phyloP scores from a whole-genome alignment of 352 stramenopile species.

The Phytophthora agathidicida region DNA sequence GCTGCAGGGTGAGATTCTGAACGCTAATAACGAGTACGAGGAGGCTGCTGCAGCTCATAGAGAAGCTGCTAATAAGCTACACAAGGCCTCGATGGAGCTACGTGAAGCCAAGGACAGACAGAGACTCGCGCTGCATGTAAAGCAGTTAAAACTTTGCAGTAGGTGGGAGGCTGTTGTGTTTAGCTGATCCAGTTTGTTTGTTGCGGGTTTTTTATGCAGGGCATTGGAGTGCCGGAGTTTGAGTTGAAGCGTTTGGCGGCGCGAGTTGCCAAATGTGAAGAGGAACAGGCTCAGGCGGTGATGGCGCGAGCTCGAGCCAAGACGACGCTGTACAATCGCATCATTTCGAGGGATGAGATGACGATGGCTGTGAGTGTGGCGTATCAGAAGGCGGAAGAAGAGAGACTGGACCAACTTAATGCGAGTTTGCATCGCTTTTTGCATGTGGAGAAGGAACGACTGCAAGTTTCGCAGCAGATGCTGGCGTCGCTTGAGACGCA shows the following conservation, averaged over 20 bases:
- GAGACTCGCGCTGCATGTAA: slow-evolving; percentile 68
- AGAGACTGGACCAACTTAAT: slow-evolving; percentile 78
- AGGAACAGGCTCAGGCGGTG: slow-evolving; percentile 65
- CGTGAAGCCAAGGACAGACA: slow-evolving; percentile 65
- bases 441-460: slow-evolving; percentile 77
- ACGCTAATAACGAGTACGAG: slow-evolving; percentile 77
- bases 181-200: neutral
- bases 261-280: slow-evolving; percentile 62
- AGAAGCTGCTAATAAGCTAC: slow-evolving; percentile 41
- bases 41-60: slow-evolving; percentile 45
- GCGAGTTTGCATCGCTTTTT: slow-evolving; percentile 74
- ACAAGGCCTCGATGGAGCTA: slow-evolving; percentile 52
- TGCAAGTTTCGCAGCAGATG: slow-evolving; percentile 69
- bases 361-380: slow-evolving; percentile 89
- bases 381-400: slow-evolving; percentile 87
- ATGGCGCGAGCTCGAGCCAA: slow-evolving; percentile 68
- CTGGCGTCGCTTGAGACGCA: slow-evolving; percentile 62
- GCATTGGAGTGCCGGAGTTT: slow-evolving; percentile 83
- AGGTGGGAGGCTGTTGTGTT: neutral
- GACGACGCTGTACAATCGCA: slow-evolving; percentile 81
- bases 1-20: slow-evolving; percentile 76
- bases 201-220: slow-evolving; percentile 31
- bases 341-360: slow-evolving; percentile 87
- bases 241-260: slow-evolving; percentile 77
- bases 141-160: neutral